Evolutionary conservation across 441 rosid genomes (phyloP), one percentile per base, ranked within the genome.

Genomic region (Syzygium malaccense): DNA sequence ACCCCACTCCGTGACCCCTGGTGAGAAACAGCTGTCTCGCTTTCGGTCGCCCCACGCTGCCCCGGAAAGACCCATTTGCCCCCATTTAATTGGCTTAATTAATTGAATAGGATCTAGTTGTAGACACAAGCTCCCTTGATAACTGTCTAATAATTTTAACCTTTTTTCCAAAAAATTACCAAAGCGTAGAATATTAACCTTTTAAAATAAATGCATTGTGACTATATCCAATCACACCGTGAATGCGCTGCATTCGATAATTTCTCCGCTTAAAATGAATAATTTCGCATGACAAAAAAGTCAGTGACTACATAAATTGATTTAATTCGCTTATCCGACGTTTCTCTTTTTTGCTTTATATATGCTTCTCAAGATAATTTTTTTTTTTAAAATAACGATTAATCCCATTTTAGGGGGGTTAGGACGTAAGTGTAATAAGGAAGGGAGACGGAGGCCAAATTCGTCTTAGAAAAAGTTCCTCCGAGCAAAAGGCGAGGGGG

Each of bases 11-110:
- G 48, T 91, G 93, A 89, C 55, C n/a, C n/a, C 85, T 66, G 57
- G 4, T 55, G 86, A 84, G 19, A 83, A 85, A 91, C 93, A 92
- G 94, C 93, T 93, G 94, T 91, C 92, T 89, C 56, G 25, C 91
- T 92, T 88, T 88, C 88, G 89, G 87, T 54, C 41, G 83, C 83
- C 10, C 3, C n/a, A 5, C 51, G 12, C 8, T 48, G 55, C 0
- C 19, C 5, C 0, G 8, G 17, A 60, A 55, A 33, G 94, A 92
- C 93, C 26, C 14, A 25, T 90, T 9, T 90, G 49, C 92, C 92
- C 93, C 57, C 89, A 33, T 33, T 33, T 3, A 83, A 49, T 53
- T 8, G 7, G 23, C 4, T 55, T 17, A 89, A n/a, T 14, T 30
- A 12, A 45, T 7, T 1, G 2, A 1, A 45, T 45, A 7, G 48